Base-by-base conservation (phyloP, 495 filamentous ascomycete genomes). In the Podospora fimiseda region DNA sequence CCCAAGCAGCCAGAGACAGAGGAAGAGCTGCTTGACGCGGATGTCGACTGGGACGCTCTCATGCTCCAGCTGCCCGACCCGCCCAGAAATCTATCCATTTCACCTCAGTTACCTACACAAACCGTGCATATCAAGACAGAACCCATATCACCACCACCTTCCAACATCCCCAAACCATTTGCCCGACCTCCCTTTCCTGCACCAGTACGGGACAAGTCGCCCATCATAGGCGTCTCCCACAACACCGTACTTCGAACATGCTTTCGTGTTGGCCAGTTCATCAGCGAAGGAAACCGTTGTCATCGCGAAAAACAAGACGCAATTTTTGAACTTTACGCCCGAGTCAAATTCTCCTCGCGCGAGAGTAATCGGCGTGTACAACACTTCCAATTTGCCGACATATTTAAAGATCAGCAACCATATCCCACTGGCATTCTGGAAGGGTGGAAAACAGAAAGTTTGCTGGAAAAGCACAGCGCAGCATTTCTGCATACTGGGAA, bases 251-350 rank as follows among this genome's bases (percentile, higher is more conserved):
- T 84, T 3, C 75, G 80, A 33, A 80, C 76, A 2, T 85, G 81
- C 55, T 87, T 87, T 60, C 76, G 80, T 7, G 71, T 81, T 42
- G 80, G 78, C 15, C 76, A 82, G 50, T 73, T 82, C 40, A 51
- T 84, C 59, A 58, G 74, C 33, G 66, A 73, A 39, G 74, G 72
- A 42, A 63, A 60, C 5, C 64, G 66, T 24, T 63, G 66, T 40
- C 55, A 69, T 19, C 43, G 47, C 11, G 36, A 52, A 18, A 52
- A 63, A 2, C 73, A 75, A 41, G 68, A 74, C 43, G 70, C 73
- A 13, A 54, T 81, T 0, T 70, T 84, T 39, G 83, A 85, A 60
- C 58, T 85, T 2, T 85, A 76, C 58, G 82, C 80, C 7, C 65
- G 77, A 20, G 81, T 85, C 2, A 68, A 61, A 2, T 76, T 67